These are phyloP conservation scores for Pythium coloratum DNA, from an alignment of 352 stramenopile species.

Conservation along the genomic window DNA sequence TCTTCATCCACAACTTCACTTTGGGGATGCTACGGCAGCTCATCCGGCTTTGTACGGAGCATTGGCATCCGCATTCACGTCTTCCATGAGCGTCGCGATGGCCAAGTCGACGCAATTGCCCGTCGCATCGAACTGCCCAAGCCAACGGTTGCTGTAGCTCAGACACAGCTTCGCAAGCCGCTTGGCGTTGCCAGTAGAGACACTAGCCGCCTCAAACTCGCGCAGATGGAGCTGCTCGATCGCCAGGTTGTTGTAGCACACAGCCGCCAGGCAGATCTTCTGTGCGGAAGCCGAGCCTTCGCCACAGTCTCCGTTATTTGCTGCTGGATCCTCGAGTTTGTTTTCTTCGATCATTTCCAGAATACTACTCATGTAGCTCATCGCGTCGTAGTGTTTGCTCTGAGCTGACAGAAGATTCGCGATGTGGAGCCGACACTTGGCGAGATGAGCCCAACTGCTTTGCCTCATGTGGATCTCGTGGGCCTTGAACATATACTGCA, in stretches of 20 bases:
- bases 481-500: slow-evolving; percentile 85
- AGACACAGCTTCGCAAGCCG: slow-evolving; percentile 88
- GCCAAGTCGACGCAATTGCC: slow-evolving; percentile 70
- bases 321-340: slow-evolving; percentile 62
- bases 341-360: slow-evolving; percentile 90
- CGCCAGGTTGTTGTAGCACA: slow-evolving; percentile 93
- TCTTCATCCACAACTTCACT: no score
- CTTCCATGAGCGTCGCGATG: slow-evolving; percentile 72
- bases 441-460: slow-evolving; percentile 80
- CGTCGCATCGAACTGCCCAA: slow-evolving; percentile 87
- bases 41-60: slow-evolving; percentile 12
- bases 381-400: slow-evolving; percentile 76
- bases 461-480: slow-evolving; percentile 79
- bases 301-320: slow-evolving; percentile 26
- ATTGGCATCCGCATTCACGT: slow-evolving; percentile 35
- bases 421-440: slow-evolving; percentile 89
- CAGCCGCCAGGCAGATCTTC: slow-evolving; percentile 87
- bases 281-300: slow-evolving; percentile 61
- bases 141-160: slow-evolving; percentile 91
- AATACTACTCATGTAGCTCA: slow-evolving; percentile 78
- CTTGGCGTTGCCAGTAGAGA: slow-evolving; percentile 83
- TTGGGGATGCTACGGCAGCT: background rate
- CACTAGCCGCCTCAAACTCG: slow-evolving; percentile 75
- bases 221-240: slow-evolving; percentile 88
- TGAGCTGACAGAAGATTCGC: slow-evolving; percentile 75